Percentiles rank a stretch among this genome's conserved stretches.
phyloP scores from a whole-genome alignment of 2,329 filamentous ascomycete species.

The Chlorencoelia australis region DNA sequence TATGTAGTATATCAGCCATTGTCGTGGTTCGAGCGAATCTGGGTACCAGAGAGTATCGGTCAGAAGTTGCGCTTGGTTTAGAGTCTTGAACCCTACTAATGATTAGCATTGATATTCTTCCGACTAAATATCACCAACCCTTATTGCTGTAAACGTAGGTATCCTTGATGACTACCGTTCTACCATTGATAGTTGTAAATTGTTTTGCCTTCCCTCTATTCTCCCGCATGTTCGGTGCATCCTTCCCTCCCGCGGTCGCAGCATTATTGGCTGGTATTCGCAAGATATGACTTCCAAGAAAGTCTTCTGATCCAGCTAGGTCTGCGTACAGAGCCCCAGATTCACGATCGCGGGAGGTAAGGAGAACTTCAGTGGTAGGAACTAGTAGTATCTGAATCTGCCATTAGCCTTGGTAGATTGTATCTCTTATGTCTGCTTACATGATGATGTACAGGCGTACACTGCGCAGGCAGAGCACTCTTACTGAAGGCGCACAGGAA shows the following conservation, averaged over 20 bases:
- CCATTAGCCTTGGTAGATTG: conserved; percentile 10
- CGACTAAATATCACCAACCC: conserved; percentile 41
- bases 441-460: conserved; percentile 82
- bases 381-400: conserved; percentile 68
- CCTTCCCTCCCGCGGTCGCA: conserved; percentile 43
- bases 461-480: conserved; percentile 86
- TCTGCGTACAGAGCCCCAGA: conserved; percentile 68
- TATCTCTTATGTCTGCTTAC: conserved; percentile 32
- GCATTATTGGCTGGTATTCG: conserved; percentile 57
- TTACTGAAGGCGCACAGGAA: conserved; percentile 98
- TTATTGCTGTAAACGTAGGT: conserved; percentile 92
- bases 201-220: conserved; percentile 88
- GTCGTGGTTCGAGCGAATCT: conserved; percentile 76
- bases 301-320: conserved; percentile 82
- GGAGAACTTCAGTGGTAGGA: conserved; percentile 82
- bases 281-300: conserved; percentile 92
- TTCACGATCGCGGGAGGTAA: conserved; percentile 81
- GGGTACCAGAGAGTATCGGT: conserved; percentile 81
- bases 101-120: conserved; percentile 17
- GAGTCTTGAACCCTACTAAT: conserved; percentile 69
- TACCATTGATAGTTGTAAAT: conserved; percentile 83
- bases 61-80: conserved; percentile 82
- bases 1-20: conserved; percentile 97
- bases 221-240: conserved; percentile 64
- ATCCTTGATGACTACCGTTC: conserved; percentile 91